Percentiles rank a stretch among this genome's conserved stretches.
These are phyloP conservation scores for Reticulascus tulasneorum DNA, from an alignment of 2,329 filamentous ascomycete species.

Conservation along the genomic window DNA sequence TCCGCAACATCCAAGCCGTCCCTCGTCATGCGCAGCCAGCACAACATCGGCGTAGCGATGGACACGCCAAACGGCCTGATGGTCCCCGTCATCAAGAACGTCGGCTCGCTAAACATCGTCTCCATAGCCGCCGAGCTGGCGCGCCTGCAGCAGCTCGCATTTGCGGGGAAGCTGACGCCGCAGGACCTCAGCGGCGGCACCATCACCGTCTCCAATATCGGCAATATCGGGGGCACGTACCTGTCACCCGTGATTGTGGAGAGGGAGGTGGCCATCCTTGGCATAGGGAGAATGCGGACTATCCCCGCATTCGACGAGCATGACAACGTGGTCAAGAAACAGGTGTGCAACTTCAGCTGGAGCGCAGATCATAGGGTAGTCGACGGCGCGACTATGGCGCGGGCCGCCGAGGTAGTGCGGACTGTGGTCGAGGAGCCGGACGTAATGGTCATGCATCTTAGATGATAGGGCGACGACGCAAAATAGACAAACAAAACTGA, in stretches of 20 bases:
- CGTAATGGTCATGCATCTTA: slow-evolving; percentile 77
- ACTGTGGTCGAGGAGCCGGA: slow-evolving; percentile 79
- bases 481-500: no score
- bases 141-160: slow-evolving; percentile 69
- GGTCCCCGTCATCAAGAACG: slow-evolving; percentile 87
- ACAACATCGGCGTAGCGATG: slow-evolving; percentile 96
- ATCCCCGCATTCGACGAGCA: slow-evolving; percentile 72
- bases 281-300: slow-evolving; percentile 74
- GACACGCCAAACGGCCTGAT: slow-evolving; percentile 85
- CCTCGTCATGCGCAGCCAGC: slow-evolving; percentile 73
- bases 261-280: slow-evolving; percentile 86
- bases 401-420: slow-evolving; percentile 79
- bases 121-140: slow-evolving; percentile 73
- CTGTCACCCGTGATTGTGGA: slow-evolving; percentile 88
- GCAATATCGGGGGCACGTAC: slow-evolving; percentile 89
- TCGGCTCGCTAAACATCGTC: slow-evolving; percentile 70
- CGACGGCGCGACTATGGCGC: slow-evolving; percentile 90
- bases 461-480: no score
- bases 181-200: slow-evolving; percentile 81
- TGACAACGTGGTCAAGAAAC: slow-evolving; percentile 64
- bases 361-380: slow-evolving; percentile 92
- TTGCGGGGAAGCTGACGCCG: slow-evolving; percentile 68
- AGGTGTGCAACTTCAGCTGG: slow-evolving; percentile 91
- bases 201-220: slow-evolving; percentile 95
- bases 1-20: slow-evolving; percentile 59